Conservation (phyloP, 2,329 filamentous ascomycete species). For the Aspergillus sp. region DNA sequence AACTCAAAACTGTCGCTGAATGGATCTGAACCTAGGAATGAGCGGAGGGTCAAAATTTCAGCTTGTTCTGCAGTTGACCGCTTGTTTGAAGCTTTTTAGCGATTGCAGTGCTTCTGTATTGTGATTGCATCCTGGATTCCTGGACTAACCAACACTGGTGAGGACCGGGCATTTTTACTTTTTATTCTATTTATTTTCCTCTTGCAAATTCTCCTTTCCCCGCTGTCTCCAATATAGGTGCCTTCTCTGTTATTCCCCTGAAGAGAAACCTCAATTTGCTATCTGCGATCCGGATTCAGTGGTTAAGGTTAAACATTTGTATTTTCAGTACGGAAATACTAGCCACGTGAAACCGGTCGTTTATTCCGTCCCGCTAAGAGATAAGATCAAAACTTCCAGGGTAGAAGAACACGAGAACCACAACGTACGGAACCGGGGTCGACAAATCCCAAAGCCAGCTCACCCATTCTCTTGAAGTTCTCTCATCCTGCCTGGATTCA, state of each 20-base stretch:
- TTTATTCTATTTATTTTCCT: neutral
- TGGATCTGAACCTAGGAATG: neutral
- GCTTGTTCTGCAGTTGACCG: conserved; percentile 9
- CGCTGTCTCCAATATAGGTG: neutral
- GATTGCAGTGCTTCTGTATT: neutral
- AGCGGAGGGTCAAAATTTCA: neutral
- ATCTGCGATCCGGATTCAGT: neutral
- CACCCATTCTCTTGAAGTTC: neutral
- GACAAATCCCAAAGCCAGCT: neutral
- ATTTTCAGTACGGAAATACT: neutral
- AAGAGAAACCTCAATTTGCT: neutral
- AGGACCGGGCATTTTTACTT: neutral
- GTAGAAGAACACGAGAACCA: conserved; percentile 9
- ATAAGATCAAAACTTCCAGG: conserved; percentile 22
- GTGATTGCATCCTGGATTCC: neutral
- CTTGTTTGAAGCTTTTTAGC: conserved; percentile 4
- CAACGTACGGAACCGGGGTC: neutral
- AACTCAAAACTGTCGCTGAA: neutral
- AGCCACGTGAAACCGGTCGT: conserved; percentile 16
- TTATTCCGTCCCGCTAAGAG: conserved; percentile 16
- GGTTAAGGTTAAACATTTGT: neutral
- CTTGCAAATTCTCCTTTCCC: neutral
- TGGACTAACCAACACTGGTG: neutral
- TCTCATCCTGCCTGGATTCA: conserved; percentile 4
- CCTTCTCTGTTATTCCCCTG: neutral